Conservation (phyloP, 1,139 yeast genomes). For the Geotrichum cucujoidarum region DNA sequence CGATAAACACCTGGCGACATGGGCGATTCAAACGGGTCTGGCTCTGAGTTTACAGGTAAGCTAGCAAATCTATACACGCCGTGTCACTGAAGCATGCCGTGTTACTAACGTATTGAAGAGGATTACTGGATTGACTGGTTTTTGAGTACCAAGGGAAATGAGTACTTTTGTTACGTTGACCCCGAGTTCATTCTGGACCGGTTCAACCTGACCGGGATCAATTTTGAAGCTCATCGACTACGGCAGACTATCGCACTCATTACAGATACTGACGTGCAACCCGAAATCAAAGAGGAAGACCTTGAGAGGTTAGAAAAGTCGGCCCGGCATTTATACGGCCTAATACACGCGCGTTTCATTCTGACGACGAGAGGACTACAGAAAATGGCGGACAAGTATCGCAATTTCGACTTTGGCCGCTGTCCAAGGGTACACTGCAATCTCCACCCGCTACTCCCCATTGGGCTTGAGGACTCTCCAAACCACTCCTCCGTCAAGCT, state of each 20-base stretch:
- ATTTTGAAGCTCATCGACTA: conserved; percentile 74
- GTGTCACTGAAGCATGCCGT: neutral
- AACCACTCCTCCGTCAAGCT: conserved; percentile 78
- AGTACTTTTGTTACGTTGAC: conserved; percentile 92
- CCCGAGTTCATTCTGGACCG: conserved; percentile 88
- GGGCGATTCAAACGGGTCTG: conserved; percentile 10
- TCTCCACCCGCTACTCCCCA: conserved; percentile 80
- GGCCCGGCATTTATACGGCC: conserved; percentile 75
- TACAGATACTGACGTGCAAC: conserved; percentile 55
- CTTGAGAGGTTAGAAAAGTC: conserved; percentile 62
- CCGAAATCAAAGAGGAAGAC: conserved; percentile 50
- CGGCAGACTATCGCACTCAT: conserved; percentile 80
- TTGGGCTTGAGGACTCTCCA: conserved; percentile 88
- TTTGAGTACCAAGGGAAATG: conserved; percentile 86
- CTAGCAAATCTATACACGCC: neutral
- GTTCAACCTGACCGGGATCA: conserved; percentile 87
- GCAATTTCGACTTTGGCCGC: conserved; percentile 91
- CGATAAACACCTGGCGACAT: no score
- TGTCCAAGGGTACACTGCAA: conserved; percentile 93
- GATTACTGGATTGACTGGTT: conserved; percentile 95
- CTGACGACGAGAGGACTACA: conserved; percentile 84
- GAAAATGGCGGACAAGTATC: conserved; percentile 83
- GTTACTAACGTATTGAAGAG: conserved; percentile 28
- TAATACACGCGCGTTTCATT: conserved; percentile 77
- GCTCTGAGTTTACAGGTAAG: conserved; percentile 18